Evolutionary conservation across 179 eudicot species (phyloP), one percentile per base, ranked within the genome.

Genomic region (Carnegiea gigantea): DNA sequence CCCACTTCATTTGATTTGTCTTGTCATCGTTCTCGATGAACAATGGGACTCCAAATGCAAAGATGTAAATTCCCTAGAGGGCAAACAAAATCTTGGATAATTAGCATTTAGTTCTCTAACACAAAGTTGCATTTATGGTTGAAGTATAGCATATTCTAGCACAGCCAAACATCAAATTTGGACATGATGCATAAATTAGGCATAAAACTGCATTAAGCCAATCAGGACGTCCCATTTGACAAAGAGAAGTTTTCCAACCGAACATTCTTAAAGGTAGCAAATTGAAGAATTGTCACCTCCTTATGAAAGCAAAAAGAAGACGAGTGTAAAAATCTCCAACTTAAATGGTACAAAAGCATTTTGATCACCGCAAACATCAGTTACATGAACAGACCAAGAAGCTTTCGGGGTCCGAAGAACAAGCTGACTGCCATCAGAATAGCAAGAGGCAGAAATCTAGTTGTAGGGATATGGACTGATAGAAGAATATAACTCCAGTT

Each of bases 11-110:
- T 80, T 80, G 84, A 78, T 90, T 87, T 30, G 85, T 78, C 60
- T 82, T 79, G 15, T 86, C 87, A 51, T 78, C 74, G 73, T 83
- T 81, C 79, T 90, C 91, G 30, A 90, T 85, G 79, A 91, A 95
- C 67, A 95, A 76, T 28, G 99, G 97, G 82, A 95, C 82, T 53
- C 91, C 92, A 82, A 93, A 89, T 80, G 89, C 97, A 86, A 93
- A 94, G 24, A 95, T 83, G 75, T 90, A 92, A 43, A 92, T 90
- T 72, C 91, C 99, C 99, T 95, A 86, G 36, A 74, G 68, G 26
- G 68, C 28, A 62, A 62, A 23, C 68, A 62, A 62, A 62, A 62
- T n/a, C 28, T 9, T 62, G 30, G 11, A 62, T 7, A 5, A 62
- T 62, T 17, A 7, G 68, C 28, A 62, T 7, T 17, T 62, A n/a